Base-by-base conservation (phyloP, 495 filamentous ascomycete species). In the Geoglossum glabrum region DNA sequence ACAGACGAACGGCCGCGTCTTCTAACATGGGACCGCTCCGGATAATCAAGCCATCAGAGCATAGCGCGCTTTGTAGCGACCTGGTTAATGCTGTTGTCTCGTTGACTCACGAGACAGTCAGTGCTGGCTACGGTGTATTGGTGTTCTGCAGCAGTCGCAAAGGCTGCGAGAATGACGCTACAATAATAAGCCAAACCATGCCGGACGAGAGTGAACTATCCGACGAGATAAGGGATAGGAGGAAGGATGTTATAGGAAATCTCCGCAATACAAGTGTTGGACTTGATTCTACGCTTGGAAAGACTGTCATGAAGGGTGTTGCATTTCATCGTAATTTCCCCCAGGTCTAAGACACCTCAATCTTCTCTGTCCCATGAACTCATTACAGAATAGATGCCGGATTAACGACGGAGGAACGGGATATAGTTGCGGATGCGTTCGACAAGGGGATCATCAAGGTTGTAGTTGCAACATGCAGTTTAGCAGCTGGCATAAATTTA, bases 401-500 rank as follows among this genome's bases (percentile, higher is more conserved):
- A 9, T 73, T 92, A 66, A 89, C 86, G 3, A 81, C 75, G 0
- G 86, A 92, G 69, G 86, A 92, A 67, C 77, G 85, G 31, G 86
- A 90, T 54, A 67, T 87, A 21, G 76, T 90, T 52, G 81, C 83
- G 3, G 74, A 74, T 36, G 82, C 84, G 11, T 92, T 89, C 61
- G 84, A 90, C 63, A 68, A 72, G 31, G 84, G 86, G 0, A 68
- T 75, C 3, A 61, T 92, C 30, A 86, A 79, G 61, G 79, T 87
- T 0, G 80, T 88, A 36, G 83, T 86, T 17, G 87, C 86, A 21
- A 92, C 86, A 15, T 87, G 85, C 59, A 87, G 83, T 60, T 79
- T 92, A 58, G 85, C 86, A n/a, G 86, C 86, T 40, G 86, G 86
- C 13, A 85, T 92, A 46, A 92, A 92, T 68, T 72, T 86, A 45